Evolutionary conservation across 768 basidiomycete genomes (phyloP), one percentile per base, ranked within the genome.

Genomic region (Pleurotus tuber-regium): DNA sequence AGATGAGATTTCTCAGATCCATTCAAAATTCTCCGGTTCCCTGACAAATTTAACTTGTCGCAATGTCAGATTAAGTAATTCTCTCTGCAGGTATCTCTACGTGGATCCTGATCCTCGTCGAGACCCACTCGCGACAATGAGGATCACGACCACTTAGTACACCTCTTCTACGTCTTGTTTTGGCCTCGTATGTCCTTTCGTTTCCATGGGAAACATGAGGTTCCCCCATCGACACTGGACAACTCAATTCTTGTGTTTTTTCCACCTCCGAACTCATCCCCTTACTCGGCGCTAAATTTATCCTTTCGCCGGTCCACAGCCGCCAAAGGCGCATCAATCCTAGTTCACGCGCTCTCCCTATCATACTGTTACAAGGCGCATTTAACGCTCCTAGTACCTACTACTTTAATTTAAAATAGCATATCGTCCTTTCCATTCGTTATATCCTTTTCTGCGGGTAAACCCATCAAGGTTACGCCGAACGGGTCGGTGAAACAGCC

Each of bases 401-500:
- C n/a, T 4, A 16, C n/a, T 19, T 16, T 38, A n/a, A 38, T 19
- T 36, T 36, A 1, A 6, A n/a, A n/a, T 36, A 36, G 35, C 35
- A n/a, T 19, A 16, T n/a, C 35, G 35, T 7, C n/a, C 35, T 19
- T 38, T 38, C 35, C 21, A 38, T 19, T 38, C 21, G 35, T 38
- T 19, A 7, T 19, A 38, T 19, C 35, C 6, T 38, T 19, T 19
- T n/a, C 35, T 38, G n/a, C 35, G 35, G 35, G 21, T 38, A 38
- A 16, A 38, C 35, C 35, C 35, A 16, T 38, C n/a, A 19, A 38
- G 35, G 35, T 19, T 38, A 19, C 35, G 21, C 35, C 35, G 35
- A 38, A 38, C 35, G 35, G 35, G 35, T 38, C 35, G 35, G 35
- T 38, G 35, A 38, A 38, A 38, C 35, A 38, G 35, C 35, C 35